phyloP scores from a whole-genome alignment of 129 eudicot genomes.

The Deinandra increscens region DNA sequence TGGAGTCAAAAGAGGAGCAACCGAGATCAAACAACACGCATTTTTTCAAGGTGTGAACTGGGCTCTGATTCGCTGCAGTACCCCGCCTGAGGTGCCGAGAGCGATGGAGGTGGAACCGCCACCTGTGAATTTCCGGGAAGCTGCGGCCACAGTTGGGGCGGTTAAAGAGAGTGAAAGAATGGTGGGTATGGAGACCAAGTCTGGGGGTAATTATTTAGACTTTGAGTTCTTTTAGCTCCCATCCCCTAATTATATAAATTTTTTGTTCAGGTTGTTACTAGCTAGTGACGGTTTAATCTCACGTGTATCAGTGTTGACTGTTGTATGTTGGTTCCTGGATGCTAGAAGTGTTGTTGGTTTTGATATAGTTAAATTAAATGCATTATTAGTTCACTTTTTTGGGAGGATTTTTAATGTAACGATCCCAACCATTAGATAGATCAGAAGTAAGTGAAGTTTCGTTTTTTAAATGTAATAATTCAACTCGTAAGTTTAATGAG shows the following conservation, averaged over 20 bases:
- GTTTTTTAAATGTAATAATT: too few relatives aligned
- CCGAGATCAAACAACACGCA: too few relatives aligned
- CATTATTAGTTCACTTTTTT: constrained; percentile 8
- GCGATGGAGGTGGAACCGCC: too few relatives aligned
- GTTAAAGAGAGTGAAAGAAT: constrained; percentile 35
- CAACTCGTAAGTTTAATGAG: too few relatives aligned
- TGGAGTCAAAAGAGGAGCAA: too few relatives aligned
- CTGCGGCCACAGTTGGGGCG: constrained; percentile 36
- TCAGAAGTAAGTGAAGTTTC: too few relatives aligned
- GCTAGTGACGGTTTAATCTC: constrained; percentile 8
- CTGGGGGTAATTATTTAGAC: constrained; percentile 73
- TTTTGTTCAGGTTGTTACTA: background rate
- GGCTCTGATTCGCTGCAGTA: too few relatives aligned
- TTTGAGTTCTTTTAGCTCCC: constrained; percentile 71
- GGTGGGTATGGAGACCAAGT: constrained; percentile 44
- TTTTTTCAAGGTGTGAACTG: too few relatives aligned
- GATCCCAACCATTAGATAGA: too few relatives aligned
- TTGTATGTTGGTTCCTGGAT: constrained; percentile 17
- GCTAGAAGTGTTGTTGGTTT: constrained; percentile 2
- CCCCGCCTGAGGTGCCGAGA: too few relatives aligned
- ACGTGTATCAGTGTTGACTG: constrained; percentile 1
- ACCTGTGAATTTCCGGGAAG: constrained; percentile 42
- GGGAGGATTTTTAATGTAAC: too few relatives aligned
- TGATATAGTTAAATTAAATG: background rate
- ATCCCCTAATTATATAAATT: constrained; percentile 1